Percentiles rank a stretch among this genome's conserved stretches.
Conservation (phyloP, 2,329 filamentous ascomycete species). For the Lasiodiplodia hormozganensis region DNA sequence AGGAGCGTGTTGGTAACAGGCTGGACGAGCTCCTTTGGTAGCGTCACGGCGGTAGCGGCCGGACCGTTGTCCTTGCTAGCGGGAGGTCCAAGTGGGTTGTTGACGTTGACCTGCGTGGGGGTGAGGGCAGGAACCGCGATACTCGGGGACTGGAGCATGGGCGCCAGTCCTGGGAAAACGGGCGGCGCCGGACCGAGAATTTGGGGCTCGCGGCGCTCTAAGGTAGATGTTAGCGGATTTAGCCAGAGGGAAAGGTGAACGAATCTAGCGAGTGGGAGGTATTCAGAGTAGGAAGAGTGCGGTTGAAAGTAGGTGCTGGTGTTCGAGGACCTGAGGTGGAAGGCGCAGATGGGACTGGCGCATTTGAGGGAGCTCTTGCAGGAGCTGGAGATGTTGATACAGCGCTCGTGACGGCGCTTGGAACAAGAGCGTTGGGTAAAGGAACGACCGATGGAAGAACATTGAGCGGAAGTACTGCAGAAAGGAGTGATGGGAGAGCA, state of each 20-base stretch:
- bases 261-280: background rate
- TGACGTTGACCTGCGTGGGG: background rate
- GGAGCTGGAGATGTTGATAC: background rate
- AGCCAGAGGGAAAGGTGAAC: too few species aligned
- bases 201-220: background rate
- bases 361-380: background rate
- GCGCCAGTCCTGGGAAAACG: background rate
- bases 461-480: slow-evolving; percentile 2
- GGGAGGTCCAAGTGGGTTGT: background rate
- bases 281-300: background rate
- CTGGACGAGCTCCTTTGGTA: background rate
- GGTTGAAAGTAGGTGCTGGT: background rate
- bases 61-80: background rate
- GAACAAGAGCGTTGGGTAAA: background rate
- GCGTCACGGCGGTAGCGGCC: background rate
- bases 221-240: background rate
- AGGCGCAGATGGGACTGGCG: background rate
- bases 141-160: background rate
- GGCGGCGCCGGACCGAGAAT: background rate
- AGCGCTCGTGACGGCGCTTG: background rate
- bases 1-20: background rate
- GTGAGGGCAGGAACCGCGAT: background rate
- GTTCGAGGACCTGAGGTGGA: slow-evolving; percentile 7
- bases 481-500: background rate
- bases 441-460: background rate